Evolutionary conservation across 148 eudicot genomes (phyloP).

Genomic region (Rhododendron henanense): DNA sequence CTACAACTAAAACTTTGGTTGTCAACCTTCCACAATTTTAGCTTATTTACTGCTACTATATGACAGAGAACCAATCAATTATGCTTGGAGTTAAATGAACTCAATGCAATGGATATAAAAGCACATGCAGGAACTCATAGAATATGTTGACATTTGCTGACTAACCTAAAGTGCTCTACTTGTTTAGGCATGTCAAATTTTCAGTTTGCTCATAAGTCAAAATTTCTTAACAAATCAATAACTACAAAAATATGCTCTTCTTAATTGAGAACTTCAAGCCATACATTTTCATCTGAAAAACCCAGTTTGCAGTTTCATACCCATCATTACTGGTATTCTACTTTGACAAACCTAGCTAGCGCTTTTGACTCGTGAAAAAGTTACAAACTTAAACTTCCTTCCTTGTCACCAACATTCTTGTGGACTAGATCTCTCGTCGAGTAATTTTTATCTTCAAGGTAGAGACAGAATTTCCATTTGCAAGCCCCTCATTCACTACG

Average conservation of each 20-base stretch:
- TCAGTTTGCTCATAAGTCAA: neutral
- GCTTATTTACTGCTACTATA: neutral
- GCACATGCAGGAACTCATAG: neutral
- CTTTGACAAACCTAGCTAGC: neutral
- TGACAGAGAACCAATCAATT: neutral
- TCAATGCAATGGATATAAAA: neutral
- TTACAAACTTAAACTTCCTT: neutral
- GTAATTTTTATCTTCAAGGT: neutral
- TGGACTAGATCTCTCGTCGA: neutral
- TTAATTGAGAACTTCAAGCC: neutral
- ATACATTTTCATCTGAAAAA: neutral
- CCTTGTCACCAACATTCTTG: neutral
- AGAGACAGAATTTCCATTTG: neutral
- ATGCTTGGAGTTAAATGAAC: neutral
- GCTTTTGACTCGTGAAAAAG: neutral
- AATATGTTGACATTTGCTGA: neutral
- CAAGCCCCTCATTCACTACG: constrained; percentile 15
- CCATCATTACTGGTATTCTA: neutral
- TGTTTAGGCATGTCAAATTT: neutral
- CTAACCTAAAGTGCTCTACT: neutral
- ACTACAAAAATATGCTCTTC: neutral
- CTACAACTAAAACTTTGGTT: neutral
- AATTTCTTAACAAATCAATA: neutral
- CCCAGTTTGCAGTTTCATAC: neutral
- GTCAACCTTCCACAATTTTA: neutral